Evolutionary conservation across 169 alveolate species (phyloP).

Genomic region (Amoebophrya sp.): DNA sequence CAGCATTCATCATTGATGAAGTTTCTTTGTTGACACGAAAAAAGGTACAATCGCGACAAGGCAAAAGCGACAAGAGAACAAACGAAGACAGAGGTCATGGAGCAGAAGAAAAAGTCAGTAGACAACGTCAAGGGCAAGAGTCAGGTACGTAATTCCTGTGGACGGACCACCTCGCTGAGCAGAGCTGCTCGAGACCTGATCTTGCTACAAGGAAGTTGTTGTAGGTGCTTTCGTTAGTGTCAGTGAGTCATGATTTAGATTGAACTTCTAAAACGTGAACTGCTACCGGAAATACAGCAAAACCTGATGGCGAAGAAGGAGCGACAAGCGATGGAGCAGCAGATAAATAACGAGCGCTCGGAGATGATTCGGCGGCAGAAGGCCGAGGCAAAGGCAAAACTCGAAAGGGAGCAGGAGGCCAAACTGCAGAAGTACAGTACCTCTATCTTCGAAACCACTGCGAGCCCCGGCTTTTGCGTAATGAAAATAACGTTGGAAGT

Average conservation of each 20-base stretch:
- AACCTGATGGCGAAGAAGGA: conserved; percentile 25
- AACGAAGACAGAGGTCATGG: not conserved
- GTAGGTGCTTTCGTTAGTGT: conserved; percentile 5
- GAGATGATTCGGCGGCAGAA: conserved; percentile 28
- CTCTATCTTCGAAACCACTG: too few relatives aligned
- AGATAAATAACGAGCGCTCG: conserved; percentile 24
- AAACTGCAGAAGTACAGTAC: not conserved
- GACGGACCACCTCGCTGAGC: not conserved
- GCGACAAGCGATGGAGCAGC: conserved; percentile 15
- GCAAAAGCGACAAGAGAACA: not conserved
- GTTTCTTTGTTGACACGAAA: too few relatives aligned
- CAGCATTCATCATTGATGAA: too few relatives aligned
- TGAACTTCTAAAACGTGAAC: too few relatives aligned
- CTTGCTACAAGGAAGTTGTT: not conserved
- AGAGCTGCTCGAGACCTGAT: too few relatives aligned
- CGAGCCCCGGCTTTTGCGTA: too few relatives aligned
- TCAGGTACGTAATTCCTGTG: not conserved
- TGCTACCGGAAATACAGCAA: conserved; percentile 6
- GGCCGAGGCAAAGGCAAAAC: conserved; percentile 19
- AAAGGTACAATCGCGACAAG: not conserved
- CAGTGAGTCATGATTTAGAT: conserved; percentile 16
- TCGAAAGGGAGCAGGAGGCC: conserved; percentile 29
- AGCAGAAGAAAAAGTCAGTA: not conserved
- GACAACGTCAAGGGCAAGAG: not conserved
- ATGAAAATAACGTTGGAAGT: too few relatives aligned